Base-by-base conservation (phyloP, 306 rosid species). In the Vicia villosa region DNA sequence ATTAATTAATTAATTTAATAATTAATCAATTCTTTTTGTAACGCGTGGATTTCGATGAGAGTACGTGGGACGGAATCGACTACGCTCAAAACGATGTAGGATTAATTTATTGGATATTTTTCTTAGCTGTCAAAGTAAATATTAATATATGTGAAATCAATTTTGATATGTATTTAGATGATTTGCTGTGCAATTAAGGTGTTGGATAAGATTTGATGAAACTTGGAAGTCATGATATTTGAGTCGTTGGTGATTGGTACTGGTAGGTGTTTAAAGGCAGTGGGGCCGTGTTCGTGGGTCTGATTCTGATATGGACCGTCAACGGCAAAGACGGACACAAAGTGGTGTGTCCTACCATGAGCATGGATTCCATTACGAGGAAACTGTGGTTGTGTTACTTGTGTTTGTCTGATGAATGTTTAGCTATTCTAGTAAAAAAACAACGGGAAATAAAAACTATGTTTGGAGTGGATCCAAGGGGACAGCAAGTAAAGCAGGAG, bases 291-390 rank as follows among this genome's bases (percentile, higher is more conserved):
- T 56, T 17, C 13, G 16, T 26, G 62, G 62, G 62, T 56, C 62
- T n/a, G n/a, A n/a, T n/a, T 11, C 9, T 22, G 34, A 20, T 22
- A 22, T 21, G 16, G 36, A 54, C 17, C 22, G 3, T 56, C 62
- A 56, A 56, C 37, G 19, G 37, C 5, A 13, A 56, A 22, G 34
- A 54, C 5, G 4, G 15, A 1, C 19, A 13, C 19, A 6, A 3
- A 34, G 10, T 22, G 17, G n/a, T 55, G 36, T 52, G 59, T 52
- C 59, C 59, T 22, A 52, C 61, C 34, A 22, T 11, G 8, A 55
- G 17, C 36, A 3, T 55, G 36, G 36, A 54, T 54, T 24, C 60
- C 60, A 54, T 54, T 54, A 54, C 36, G 16, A 22, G 60, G 60
- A 54, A 28, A 21, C 11, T 20, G 6, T n/a, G n/a, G n/a, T n/a